phyloP scores from a whole-genome alignment of 2,329 filamentous ascomycete genomes.

The Xylaria arbuscula region DNA sequence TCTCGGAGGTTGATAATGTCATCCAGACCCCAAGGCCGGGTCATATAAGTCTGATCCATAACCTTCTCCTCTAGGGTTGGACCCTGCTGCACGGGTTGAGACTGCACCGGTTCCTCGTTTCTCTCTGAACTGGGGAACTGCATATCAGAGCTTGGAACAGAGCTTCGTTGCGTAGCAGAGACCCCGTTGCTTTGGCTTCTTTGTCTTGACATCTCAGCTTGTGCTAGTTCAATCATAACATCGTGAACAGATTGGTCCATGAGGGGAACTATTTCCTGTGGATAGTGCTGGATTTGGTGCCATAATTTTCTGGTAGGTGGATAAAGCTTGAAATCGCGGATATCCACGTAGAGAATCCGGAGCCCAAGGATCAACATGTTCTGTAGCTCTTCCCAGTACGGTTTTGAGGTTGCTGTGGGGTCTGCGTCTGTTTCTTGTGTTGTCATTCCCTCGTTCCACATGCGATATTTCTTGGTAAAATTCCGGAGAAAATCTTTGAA shows the following conservation, averaged over 20 bases:
- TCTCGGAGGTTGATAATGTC: constrained; percentile 91
- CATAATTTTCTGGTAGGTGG: constrained; percentile 92
- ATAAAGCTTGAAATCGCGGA: constrained; percentile 89
- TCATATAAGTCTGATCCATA: constrained; percentile 81
- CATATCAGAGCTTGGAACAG: constrained; percentile 75
- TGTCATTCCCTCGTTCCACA: constrained; percentile 87
- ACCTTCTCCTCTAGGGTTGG: constrained; percentile 82
- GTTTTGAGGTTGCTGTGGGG: constrained; percentile 79
- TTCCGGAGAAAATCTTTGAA: constrained; percentile 95
- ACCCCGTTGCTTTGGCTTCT: constrained; percentile 56
- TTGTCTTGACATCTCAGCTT: constrained; percentile 79
- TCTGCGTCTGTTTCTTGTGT: constrained; percentile 77
- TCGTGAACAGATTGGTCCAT: constrained; percentile 97
- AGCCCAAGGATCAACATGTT: constrained; percentile 91
- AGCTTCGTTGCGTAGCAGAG: constrained; percentile 66
- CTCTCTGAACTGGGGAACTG: constrained; percentile 84
- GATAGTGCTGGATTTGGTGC: constrained; percentile 94
- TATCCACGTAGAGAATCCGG: constrained; percentile 86
- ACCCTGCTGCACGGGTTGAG: constrained; percentile 57
- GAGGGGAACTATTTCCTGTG: constrained; percentile 93
- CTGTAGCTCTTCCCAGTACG: constrained; percentile 86
- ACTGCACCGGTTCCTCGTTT: constrained; percentile 61
- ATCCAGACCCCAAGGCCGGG: constrained; percentile 89
- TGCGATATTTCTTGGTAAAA: constrained; percentile 91
- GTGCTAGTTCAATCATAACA: constrained; percentile 88